These are phyloP conservation scores for Phytomonas serpens DNA, from an alignment of 208 protist genomes.

Conservation along the genomic window DNA sequence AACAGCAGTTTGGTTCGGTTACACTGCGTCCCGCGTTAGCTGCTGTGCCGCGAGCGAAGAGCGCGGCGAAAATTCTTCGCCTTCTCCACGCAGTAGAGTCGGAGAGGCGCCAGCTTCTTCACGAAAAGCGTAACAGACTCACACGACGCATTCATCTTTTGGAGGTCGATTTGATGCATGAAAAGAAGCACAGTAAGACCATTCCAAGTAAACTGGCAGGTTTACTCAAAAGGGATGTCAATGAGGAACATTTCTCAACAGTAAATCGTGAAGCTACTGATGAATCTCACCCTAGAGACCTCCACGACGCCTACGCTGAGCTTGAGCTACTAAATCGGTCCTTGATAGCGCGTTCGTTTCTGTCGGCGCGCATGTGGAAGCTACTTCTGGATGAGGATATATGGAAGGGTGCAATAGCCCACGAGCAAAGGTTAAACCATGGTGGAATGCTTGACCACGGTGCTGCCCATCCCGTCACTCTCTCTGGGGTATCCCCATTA, in stretches of 20 bases:
- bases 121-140: conserved; percentile 11
- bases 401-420: conserved; percentile 33
- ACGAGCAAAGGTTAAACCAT: conserved; percentile 10
- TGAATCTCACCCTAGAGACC: neutral
- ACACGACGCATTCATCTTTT: neutral
- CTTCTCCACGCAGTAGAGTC: conserved; percentile 43
- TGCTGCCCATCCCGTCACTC: neutral
- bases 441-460: neutral
- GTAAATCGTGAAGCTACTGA: neutral
- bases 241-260: neutral
- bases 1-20: neutral
- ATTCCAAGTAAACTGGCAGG: neutral
- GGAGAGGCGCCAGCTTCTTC: conserved; percentile 30
- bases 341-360: conserved; percentile 43
- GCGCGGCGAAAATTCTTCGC: conserved; percentile 17
- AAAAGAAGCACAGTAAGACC: neutral
- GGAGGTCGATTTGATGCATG: neutral
- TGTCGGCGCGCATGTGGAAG: conserved; percentile 64
- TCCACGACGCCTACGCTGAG: conserved; percentile 15
- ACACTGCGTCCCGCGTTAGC: neutral
- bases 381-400: conserved; percentile 40
- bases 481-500: conserved; percentile 13
- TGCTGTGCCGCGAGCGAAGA: conserved; percentile 17
- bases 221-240: neutral
- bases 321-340: conserved; percentile 28